Base-by-base conservation (phyloP, 2,329 filamentous ascomycete genomes). In the Didymella pomorum region DNA sequence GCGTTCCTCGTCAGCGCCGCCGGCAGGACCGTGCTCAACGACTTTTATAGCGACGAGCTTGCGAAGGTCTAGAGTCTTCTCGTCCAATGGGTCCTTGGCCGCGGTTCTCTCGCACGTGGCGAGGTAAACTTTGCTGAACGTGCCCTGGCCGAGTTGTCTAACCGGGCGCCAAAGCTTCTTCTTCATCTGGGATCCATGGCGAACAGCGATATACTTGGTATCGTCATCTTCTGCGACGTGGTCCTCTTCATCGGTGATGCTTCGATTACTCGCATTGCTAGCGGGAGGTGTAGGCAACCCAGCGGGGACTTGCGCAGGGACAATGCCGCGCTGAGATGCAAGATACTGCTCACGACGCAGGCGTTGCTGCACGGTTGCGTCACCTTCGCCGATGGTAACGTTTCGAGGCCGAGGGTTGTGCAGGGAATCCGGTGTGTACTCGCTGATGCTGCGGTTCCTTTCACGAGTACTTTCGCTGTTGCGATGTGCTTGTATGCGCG, bases 41-140 rank as follows among this genome's bases (percentile, higher is more conserved):
- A 99, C 88, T 78, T 99, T 99, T 72, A 99, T 88, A 1, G 95
- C 95, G 3, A 98, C 95, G 14, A 99, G 81, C 51, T 91, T 91
- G 71, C 89, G 90, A n/a, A 88, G 87, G 62, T 91, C 82, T 46
- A 87, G 82, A 60, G 73, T 62, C 39, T 78, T 73, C 73, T 83
- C 82, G 69, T 81, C 71, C 72, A 76, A 78, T 62, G 72, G 78
- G 72, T 67, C 73, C 63, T 64, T 77, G 69, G 68, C 71, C 57
- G 68, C 67, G 28, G 79, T 78, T 39, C 87, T 84, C 72, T 96
- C 87, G 69, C 90, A 92, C 11, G 93, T 96, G 4, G 93, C 95
- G 41, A 99, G 82, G 79, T 96, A 89, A 20, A 99, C 95, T 71
- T 91, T 91, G 75, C 93, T 97, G 76, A 99, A 99, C 0, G 95